phyloP scores from a whole-genome alignment of 108 stramenopile species.

The Tribonema minus region DNA sequence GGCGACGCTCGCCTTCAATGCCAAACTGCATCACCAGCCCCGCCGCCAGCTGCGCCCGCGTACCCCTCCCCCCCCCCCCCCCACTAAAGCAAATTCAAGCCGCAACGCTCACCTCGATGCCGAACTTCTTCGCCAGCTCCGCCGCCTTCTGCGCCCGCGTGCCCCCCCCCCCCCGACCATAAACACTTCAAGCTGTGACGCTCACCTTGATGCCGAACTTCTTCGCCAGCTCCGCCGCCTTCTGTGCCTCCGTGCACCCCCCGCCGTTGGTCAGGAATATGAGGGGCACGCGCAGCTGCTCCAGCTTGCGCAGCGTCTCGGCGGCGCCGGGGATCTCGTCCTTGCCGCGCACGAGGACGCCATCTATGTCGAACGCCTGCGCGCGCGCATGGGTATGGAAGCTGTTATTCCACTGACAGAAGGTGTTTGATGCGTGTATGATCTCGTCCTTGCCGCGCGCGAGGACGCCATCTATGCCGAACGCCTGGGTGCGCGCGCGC shows the following conservation, averaged over 20 bases:
- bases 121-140: too few relatives aligned
- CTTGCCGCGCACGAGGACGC: slow-evolving; percentile 39
- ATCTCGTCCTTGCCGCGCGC: slow-evolving; percentile 21
- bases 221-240: slow-evolving; percentile 14
- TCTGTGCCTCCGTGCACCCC: slow-evolving; percentile 34
- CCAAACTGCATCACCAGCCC: too few relatives aligned
- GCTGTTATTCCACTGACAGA: slow-evolving; percentile 6
- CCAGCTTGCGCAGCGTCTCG: slow-evolving; percentile 23
- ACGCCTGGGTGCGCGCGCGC: too few relatives aligned
- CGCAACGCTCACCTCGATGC: too few relatives aligned
- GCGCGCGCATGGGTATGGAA: too few relatives aligned
- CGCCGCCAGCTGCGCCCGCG: too few relatives aligned
- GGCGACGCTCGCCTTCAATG: too few relatives aligned
- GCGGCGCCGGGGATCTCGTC: slow-evolving; percentile 28
- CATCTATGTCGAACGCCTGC: slow-evolving; percentile 48
- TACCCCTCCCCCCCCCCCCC: too few relatives aligned
- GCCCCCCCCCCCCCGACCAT: too few relatives aligned
- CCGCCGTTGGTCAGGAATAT: slow-evolving; percentile 51
- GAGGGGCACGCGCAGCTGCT: slow-evolving; percentile 22
- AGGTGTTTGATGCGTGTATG: slow-evolving; percentile 35
- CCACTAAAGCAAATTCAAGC: too few relatives aligned
- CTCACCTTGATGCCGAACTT: slow-evolving; percentile 23
- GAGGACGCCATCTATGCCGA: slow-evolving; percentile 50
- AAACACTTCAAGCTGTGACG: too few relatives aligned
- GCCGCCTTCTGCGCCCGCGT: too few relatives aligned